phyloP scores from a whole-genome alignment of 1,284 basidiomycete species.

The Mycena sp. region DNA sequence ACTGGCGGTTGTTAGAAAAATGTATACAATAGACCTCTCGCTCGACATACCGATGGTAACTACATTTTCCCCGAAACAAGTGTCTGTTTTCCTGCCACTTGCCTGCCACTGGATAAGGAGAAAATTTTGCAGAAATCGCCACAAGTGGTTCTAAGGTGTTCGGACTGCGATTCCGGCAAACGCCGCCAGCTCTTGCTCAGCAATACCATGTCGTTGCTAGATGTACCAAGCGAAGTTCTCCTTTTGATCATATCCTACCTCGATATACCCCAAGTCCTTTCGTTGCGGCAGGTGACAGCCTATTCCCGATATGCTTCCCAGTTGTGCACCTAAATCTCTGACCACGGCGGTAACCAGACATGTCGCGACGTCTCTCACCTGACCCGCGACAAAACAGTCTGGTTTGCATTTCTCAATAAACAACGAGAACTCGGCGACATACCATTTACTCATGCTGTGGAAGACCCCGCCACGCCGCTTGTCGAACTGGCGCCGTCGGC shows the following conservation, averaged over 20 bases:
- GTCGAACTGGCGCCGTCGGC: slow-evolving; percentile 1
- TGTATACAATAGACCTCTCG: too few relatives aligned
- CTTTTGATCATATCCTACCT: slow-evolving; percentile 10
- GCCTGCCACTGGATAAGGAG: too few relatives aligned
- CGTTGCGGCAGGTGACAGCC: neutral
- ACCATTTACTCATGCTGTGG: slow-evolving; percentile 11
- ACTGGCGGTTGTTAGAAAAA: too few relatives aligned
- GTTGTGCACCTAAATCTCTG: too few relatives aligned
- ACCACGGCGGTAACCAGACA: too few relatives aligned
- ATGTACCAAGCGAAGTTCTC: slow-evolving; percentile 15
- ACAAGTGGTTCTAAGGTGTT: too few relatives aligned
- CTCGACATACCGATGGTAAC: too few relatives aligned
- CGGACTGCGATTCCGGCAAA: too few relatives aligned
- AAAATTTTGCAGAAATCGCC: too few relatives aligned
- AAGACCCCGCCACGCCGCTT: neutral
- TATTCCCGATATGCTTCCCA: neutral
- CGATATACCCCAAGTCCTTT: neutral
- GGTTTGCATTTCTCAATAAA: slow-evolving; percentile 15
- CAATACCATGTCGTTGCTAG: slow-evolving; percentile 12
- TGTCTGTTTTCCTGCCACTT: too few relatives aligned
- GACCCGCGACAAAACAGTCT: slow-evolving; percentile 22
- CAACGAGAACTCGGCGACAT: slow-evolving; percentile 10
- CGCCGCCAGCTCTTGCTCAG: too few relatives aligned
- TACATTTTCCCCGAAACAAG: too few relatives aligned
- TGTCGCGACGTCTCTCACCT: slow-evolving; percentile 14